Evolutionary conservation across 2,329 filamentous ascomycete species (phyloP).

Genomic region (Diaporthe sp.): DNA sequence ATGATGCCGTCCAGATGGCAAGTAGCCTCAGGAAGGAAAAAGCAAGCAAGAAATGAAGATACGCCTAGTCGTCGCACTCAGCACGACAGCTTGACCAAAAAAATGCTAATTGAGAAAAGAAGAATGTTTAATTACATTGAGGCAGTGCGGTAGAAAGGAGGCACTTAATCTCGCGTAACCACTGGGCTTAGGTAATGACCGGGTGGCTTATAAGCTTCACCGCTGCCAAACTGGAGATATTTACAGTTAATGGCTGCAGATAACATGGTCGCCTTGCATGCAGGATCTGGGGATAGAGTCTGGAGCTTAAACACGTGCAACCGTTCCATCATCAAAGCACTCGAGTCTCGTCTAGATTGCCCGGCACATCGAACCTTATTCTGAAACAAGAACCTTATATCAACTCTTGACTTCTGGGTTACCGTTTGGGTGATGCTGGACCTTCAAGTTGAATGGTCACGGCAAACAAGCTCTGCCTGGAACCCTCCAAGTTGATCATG

Average conservation of each 20-base stretch:
- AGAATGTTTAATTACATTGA: neutral
- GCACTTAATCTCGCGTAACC: slow-evolving; percentile 20
- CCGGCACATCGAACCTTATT: slow-evolving; percentile 2
- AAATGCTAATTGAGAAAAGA: neutral
- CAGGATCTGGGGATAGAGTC: neutral
- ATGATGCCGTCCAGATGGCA: slow-evolving; percentile 3
- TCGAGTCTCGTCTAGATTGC: neutral
- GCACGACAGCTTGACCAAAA: neutral
- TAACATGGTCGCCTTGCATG: neutral
- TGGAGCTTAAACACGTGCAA: neutral
- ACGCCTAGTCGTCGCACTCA: neutral
- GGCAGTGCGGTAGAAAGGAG: slow-evolving; percentile 18
- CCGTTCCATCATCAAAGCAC: slow-evolving; percentile 12
- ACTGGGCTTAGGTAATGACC: slow-evolving; percentile 19
- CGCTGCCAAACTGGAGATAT: neutral
- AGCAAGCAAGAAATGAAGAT: neutral
- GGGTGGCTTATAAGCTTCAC: slow-evolving; percentile 4
- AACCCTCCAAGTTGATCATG: neutral
- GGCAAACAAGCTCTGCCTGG: slow-evolving; percentile 3
- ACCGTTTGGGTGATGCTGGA: neutral
- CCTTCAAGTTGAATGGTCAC: neutral
- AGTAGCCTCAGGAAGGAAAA: neutral
- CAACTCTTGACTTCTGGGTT: neutral
- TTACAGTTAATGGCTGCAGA: neutral
- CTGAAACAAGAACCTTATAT: slow-evolving; percentile 2